These are phyloP conservation scores for Russula sp. DNA, from an alignment of 768 basidiomycete genomes.

Conservation along the genomic window DNA sequence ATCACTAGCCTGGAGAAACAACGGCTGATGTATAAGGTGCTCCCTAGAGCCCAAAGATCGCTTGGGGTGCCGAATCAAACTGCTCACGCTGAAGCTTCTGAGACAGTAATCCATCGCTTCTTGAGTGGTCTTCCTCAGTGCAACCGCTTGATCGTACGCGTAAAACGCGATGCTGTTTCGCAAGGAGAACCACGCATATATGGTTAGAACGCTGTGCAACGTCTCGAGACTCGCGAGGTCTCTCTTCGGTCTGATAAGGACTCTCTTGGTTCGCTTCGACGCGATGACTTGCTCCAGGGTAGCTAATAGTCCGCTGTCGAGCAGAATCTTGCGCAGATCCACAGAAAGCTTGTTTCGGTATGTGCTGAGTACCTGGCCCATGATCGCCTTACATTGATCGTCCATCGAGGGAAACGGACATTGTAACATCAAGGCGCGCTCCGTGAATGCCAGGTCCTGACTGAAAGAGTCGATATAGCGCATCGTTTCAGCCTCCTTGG, in stretches of 20 bases:
- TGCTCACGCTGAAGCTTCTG: slow-evolving; percentile 2
- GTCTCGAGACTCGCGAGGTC: slow-evolving; percentile 52
- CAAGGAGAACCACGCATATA: slow-evolving; percentile 84
- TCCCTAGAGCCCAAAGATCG: background rate
- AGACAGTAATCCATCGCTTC: slow-evolving; percentile 63
- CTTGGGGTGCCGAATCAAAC: background rate
- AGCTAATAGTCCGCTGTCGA: slow-evolving; percentile 40
- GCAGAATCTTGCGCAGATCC: slow-evolving; percentile 41
- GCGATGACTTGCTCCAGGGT: slow-evolving; percentile 45
- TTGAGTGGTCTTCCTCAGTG: slow-evolving; percentile 63
- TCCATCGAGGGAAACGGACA: slow-evolving; percentile 59
- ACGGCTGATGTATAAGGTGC: background rate
- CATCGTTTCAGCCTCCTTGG: slow-evolving; percentile 36
- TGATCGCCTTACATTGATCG: slow-evolving; percentile 34
- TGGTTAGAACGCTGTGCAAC: slow-evolving; percentile 68
- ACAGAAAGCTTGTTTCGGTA: slow-evolving; percentile 47
- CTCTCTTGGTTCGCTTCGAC: slow-evolving; percentile 34
- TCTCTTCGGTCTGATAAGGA: slow-evolving; percentile 9
- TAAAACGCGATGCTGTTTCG: slow-evolving; percentile 67
- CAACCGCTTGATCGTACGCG: slow-evolving; percentile 48
- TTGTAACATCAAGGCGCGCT: slow-evolving; percentile 46
- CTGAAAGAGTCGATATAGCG: slow-evolving; percentile 45
- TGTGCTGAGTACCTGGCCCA: slow-evolving; percentile 42
- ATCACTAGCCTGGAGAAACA: background rate
- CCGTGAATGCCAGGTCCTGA: slow-evolving; percentile 42